Evolutionary conservation across 1,139 yeast genomes (phyloP).

Genomic region (Pichia sp.): DNA sequence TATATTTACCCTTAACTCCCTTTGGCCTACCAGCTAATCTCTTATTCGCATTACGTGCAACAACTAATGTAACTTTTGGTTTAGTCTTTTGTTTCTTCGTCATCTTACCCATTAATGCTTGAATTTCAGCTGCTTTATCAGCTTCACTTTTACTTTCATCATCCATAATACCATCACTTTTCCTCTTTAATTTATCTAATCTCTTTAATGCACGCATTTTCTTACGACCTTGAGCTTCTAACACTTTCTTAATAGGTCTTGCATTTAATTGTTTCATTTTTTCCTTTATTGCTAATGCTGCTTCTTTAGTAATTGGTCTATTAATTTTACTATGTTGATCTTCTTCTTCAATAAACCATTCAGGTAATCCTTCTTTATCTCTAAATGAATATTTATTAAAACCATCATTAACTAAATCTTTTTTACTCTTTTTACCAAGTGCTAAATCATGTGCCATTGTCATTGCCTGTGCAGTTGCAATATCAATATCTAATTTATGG

Average conservation of each 20-base stretch:
- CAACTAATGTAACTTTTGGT: constrained; percentile 84
- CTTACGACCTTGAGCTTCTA: constrained; percentile 96
- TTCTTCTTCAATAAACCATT: constrained; percentile 95
- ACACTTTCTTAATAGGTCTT: constrained; percentile 94
- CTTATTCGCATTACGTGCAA: constrained; percentile 79
- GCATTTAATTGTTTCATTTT: constrained; percentile 88
- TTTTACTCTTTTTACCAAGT: constrained; percentile 73
- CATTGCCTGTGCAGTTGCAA: constrained; percentile 96
- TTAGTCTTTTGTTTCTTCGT: constrained; percentile 64
- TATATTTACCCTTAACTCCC: constrained; percentile 95
- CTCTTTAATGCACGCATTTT: constrained; percentile 87
- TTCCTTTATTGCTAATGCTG: constrained; percentile 85
- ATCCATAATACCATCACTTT: constrained; percentile 86
- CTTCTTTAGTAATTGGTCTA: constrained; percentile 95
- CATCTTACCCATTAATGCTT: constrained; percentile 75
- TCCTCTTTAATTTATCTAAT: constrained; percentile 86
- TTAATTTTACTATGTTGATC: constrained; percentile 74
- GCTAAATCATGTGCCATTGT: constrained; percentile 96
- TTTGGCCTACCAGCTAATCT: constrained; percentile 93
- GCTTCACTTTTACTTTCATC: constrained; percentile 81
- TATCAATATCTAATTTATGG: constrained; percentile 61
- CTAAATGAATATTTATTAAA: constrained; percentile 88
- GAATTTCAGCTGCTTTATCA: constrained; percentile 91
- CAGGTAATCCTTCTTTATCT: constrained; percentile 85
- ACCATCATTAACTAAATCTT: constrained; percentile 84